phyloP scores from a whole-genome alignment of 495 filamentous ascomycete genomes.

The Trichoderma parareesei region DNA sequence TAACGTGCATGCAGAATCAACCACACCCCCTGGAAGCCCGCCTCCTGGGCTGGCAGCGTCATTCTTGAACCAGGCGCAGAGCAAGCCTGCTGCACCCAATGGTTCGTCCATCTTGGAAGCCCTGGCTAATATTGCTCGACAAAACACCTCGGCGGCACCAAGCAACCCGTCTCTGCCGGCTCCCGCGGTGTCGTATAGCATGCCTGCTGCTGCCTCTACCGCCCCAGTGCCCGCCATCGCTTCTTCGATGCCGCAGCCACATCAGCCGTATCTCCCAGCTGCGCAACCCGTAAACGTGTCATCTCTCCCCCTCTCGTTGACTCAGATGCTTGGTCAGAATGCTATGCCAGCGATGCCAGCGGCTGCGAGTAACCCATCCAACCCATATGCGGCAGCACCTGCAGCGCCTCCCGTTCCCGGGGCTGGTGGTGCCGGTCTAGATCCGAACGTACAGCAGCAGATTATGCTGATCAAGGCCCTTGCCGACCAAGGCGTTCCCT shows the following conservation, averaged over 20 bases:
- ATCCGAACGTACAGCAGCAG: constrained; percentile 52
- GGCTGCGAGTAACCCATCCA: constrained; percentile 36
- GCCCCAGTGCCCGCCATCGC: constrained; percentile 13
- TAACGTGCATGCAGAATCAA: constrained; percentile 51
- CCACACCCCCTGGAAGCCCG: constrained; percentile 73
- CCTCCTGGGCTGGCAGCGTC: constrained; percentile 41
- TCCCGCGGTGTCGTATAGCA: constrained; percentile 44
- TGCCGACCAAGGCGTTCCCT: constrained; percentile 33
- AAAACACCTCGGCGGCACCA: constrained; percentile 58
- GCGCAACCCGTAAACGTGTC: constrained; percentile 55
- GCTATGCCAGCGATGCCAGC: constrained; percentile 28
- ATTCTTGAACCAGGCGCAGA: constrained; percentile 25
- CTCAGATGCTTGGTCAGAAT: constrained; percentile 25
- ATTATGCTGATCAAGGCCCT: constrained; percentile 40
- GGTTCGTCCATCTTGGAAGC: constrained; percentile 69
- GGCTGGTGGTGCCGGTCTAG: constrained; percentile 23
- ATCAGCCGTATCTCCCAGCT: constrained; percentile 22
- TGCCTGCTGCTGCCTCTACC: constrained; percentile 25
- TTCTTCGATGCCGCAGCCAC: constrained; percentile 5
- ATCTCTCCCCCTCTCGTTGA: constrained; percentile 41
- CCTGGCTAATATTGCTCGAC: constrained; percentile 76
- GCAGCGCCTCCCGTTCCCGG: constrained; percentile 37
- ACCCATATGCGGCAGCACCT: constrained; percentile 23
- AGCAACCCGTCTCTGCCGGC: constrained; percentile 42
- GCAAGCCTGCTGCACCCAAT: constrained; percentile 30